Percentiles rank a stretch among this genome's conserved stretches.
Conservation (phyloP, 352 stramenopile species). For the Phytophthora tentaculata region DNA sequence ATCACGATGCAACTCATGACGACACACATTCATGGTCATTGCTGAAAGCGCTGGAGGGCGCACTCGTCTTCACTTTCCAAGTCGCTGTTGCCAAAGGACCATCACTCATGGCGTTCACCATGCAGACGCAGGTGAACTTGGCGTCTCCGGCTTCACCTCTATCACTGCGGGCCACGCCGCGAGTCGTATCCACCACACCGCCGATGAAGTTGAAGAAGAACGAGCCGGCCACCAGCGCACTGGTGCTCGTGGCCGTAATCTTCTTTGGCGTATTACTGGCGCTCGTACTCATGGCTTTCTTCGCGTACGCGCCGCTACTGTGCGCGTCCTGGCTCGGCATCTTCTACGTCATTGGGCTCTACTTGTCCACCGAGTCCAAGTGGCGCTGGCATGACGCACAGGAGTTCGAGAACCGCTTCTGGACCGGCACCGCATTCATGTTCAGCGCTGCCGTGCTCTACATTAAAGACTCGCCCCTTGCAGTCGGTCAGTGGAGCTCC, state of each 20-base stretch:
- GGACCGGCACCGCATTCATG: slow-evolving; percentile 94
- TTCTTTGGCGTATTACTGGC: slow-evolving; percentile 66
- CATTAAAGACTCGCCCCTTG: slow-evolving; percentile 92
- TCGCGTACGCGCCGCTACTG: slow-evolving; percentile 77
- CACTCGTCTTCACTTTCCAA: neutral
- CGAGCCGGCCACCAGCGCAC: slow-evolving; percentile 58
- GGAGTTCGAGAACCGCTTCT: slow-evolving; percentile 98
- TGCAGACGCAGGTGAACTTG: slow-evolving; percentile 38
- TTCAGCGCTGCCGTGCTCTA: slow-evolving; percentile 93
- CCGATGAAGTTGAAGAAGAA: slow-evolving; percentile 26
- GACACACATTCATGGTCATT: slow-evolving; percentile 9
- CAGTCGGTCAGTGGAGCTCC: slow-evolving; percentile 72
- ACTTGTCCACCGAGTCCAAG: slow-evolving; percentile 81
- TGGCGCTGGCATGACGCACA: slow-evolving; percentile 90
- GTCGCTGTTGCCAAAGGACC: neutral
- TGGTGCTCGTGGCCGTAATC: slow-evolving; percentile 76
- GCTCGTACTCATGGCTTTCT: slow-evolving; percentile 81
- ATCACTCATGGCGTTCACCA: slow-evolving; percentile 34
- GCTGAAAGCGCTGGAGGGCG: slow-evolving; percentile 17
- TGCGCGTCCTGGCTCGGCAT: slow-evolving; percentile 83
- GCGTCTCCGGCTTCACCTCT: slow-evolving; percentile 19
- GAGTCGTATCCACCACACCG: neutral
- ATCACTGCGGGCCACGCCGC: slow-evolving; percentile 30
- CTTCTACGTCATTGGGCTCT: slow-evolving; percentile 82
- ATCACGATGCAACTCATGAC: slow-evolving; percentile 7